These are phyloP conservation scores for Entomortierella beljakovae DNA, from an alignment of 192 early-diverging fungal species.

Conservation along the genomic window DNA sequence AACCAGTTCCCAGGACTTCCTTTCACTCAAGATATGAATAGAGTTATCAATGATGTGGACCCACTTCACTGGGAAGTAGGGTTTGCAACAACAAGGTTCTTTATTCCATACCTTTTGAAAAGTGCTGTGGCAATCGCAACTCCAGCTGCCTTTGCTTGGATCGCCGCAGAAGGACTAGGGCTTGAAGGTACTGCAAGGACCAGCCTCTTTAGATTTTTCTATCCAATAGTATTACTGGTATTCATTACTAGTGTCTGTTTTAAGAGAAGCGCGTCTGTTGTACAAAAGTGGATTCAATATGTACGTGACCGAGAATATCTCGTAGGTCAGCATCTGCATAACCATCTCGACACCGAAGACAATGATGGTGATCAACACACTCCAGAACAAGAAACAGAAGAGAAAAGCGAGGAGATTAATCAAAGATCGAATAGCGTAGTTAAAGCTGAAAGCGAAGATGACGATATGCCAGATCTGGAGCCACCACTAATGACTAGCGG, in stretches of 20 bases:
- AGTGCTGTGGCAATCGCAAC: constrained; percentile 39
- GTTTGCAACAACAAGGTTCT: constrained; percentile 47
- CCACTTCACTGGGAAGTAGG: constrained; percentile 33
- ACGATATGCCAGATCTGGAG: constrained; percentile 13
- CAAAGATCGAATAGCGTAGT: no score
- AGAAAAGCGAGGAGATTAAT: not conserved
- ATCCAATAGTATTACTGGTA: constrained; percentile 57
- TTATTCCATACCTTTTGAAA: constrained; percentile 45
- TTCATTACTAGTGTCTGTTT: constrained; percentile 30
- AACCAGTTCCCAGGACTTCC: constrained; percentile 61
- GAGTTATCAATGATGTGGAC: constrained; percentile 32
- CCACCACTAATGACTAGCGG: not conserved
- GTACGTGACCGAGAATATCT: constrained; percentile 89
- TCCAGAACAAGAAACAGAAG: not conserved
- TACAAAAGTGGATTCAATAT: constrained; percentile 78
- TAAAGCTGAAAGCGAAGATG: not conserved
- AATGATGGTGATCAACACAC: not conserved
- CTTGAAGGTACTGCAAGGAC: constrained; percentile 21
- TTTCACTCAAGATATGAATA: constrained; percentile 30
- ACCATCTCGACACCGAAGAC: constrained; percentile 63
- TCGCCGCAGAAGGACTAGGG: not conserved
- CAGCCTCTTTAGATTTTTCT: constrained; percentile 43
- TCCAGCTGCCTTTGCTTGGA: constrained; percentile 56
- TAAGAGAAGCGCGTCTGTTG: constrained; percentile 33
- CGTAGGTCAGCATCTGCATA: constrained; percentile 88